phyloP scores from a whole-genome alignment of 2,329 filamentous ascomycete species.

The Rhytidhysteron rufulum region DNA sequence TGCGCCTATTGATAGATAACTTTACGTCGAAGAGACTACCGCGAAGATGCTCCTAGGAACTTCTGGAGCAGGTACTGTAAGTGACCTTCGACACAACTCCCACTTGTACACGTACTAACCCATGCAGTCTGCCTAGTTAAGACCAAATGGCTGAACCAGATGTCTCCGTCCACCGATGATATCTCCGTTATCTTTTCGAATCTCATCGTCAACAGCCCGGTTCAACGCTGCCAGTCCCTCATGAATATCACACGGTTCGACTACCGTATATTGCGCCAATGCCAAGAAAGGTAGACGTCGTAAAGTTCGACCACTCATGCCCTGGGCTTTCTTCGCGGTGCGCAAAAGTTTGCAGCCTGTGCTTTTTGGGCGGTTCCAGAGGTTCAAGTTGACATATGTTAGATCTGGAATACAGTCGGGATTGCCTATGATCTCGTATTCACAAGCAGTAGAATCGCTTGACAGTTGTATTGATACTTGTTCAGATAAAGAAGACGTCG shows the following conservation, averaged over 20 bases:
- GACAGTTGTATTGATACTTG: conserved; percentile 1
- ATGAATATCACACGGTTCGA: conserved; percentile 11
- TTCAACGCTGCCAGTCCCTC: conserved; percentile 13
- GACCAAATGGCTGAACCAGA: not conserved
- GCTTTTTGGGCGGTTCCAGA: conserved; percentile 14
- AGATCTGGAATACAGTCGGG: conserved; percentile 19
- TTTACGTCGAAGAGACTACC: too few relatives aligned
- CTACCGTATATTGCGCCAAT: conserved; percentile 11
- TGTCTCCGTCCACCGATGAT: not conserved
- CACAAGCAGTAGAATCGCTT: not conserved
- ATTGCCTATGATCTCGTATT: conserved; percentile 2
- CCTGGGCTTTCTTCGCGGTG: conserved; percentile 20
- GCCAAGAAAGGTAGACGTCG: conserved; percentile 14
- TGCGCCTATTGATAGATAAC: too few relatives aligned
- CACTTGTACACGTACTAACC: too few relatives aligned
- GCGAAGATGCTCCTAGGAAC: too few relatives aligned
- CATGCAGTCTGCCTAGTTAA: not conserved
- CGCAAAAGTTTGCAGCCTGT: conserved; percentile 25
- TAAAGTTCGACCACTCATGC: conserved; percentile 17
- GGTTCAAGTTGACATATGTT: conserved; percentile 22
- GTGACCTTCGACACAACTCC: too few relatives aligned
- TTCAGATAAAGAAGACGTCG: not conserved
- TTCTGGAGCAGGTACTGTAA: too few relatives aligned
- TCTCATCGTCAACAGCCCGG: conserved; percentile 5
- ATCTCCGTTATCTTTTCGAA: not conserved